Evolutionary conservation across 2,329 filamentous ascomycete species (phyloP).

Genomic region (Fusarium humuli): DNA sequence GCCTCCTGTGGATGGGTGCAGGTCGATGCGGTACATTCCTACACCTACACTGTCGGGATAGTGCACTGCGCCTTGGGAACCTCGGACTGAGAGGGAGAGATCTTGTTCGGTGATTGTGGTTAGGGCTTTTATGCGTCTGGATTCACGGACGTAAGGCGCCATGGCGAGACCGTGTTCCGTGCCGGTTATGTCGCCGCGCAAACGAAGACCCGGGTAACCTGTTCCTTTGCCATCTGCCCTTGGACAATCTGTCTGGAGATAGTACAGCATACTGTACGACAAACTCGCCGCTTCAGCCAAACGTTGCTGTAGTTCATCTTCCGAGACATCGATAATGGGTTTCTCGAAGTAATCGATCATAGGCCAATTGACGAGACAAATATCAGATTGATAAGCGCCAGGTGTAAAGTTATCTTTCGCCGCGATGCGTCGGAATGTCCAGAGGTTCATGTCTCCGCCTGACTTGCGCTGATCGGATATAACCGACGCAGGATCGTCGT

Average conservation of each 20-base stretch:
- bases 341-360: conserved; percentile 50
- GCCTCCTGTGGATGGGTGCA: conserved; percentile 46
- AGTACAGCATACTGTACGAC: conserved; percentile 48
- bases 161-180: conserved; percentile 47
- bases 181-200: conserved; percentile 45
- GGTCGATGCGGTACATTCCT: conserved; percentile 48
- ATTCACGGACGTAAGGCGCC: conserved; percentile 47
- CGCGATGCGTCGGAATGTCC: conserved; percentile 46
- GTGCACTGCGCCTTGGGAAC: conserved; percentile 36
- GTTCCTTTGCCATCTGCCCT: conserved; percentile 41
- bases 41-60: conserved; percentile 46
- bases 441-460: conserved; percentile 47
- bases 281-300: conserved; percentile 37
- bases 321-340: conserved; percentile 44
- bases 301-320: conserved; percentile 32
- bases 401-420: conserved; percentile 40
- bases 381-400: conserved; percentile 42
- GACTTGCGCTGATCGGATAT: conserved; percentile 43
- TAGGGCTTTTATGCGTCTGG: conserved; percentile 43
- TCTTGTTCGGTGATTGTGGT: conserved; percentile 45
- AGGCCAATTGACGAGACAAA: conserved; percentile 48
- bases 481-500: conserved; percentile 43
- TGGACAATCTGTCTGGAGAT: conserved; percentile 45
- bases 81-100: conserved; percentile 39
- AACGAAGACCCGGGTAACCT: conserved; percentile 44